phyloP scores from a whole-genome alignment of 129 eudicot species.

The Sambucus nigra region DNA sequence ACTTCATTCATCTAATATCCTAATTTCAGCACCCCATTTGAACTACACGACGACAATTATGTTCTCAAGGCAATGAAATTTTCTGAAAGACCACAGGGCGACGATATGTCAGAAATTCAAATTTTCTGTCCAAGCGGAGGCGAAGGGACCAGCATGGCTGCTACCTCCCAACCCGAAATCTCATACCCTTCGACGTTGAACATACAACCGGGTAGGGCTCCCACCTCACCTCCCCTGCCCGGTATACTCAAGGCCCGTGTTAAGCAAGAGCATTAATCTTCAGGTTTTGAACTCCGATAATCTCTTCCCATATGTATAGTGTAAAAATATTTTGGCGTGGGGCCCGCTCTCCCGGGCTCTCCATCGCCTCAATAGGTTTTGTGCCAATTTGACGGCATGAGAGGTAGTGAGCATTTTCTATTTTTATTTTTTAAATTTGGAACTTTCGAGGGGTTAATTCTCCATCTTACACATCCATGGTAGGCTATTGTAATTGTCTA shows the following conservation, averaged over 20 bases:
- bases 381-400: too few relatives aligned
- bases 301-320: slow-evolving; percentile 26
- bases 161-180: slow-evolving; percentile 27
- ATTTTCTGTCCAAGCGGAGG: slow-evolving; percentile 24
- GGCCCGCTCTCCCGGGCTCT: slow-evolving; percentile 4
- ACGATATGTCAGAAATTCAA: slow-evolving; percentile 18
- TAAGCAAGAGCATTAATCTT: slow-evolving; percentile 51
- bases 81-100: slow-evolving; percentile 28
- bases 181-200: slow-evolving; percentile 36
- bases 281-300: background rate
- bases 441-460: too few relatives aligned
- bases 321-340: slow-evolving; percentile 25
- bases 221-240: slow-evolving; percentile 64
- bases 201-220: slow-evolving; percentile 29
- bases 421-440: background rate
- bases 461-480: too few relatives aligned
- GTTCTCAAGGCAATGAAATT: slow-evolving; percentile 69
- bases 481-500: background rate
- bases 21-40: slow-evolving; percentile 58
- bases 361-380: background rate
- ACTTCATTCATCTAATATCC: background rate
- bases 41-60: slow-evolving; percentile 60
- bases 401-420: too few relatives aligned
- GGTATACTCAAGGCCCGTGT: slow-evolving; percentile 79
- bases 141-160: slow-evolving; percentile 48